Base-by-base conservation (phyloP, 495 filamentous ascomycete genomes). In the Xylaria sp. region DNA sequence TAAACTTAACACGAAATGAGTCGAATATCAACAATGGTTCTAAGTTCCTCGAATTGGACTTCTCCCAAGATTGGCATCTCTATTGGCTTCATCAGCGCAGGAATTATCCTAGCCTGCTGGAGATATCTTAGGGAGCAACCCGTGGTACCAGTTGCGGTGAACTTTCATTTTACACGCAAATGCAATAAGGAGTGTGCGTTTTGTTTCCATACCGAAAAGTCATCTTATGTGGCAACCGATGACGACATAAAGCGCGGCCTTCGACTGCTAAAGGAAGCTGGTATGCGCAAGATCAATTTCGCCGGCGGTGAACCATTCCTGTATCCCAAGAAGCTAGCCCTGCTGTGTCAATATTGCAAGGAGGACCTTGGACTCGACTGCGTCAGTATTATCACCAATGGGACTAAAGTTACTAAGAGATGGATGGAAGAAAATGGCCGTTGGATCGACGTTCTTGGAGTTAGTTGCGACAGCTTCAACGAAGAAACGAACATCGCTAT, bases 251-350 rank as follows among this genome's bases (percentile, higher is more conserved):
- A 87, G 69, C 72, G 70, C 11, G 87, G 81, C 17, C 79, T 89
- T 19, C 73, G 57, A 5, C 83, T 89, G 5, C 81, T 89, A 21
- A 73, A 74, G 26, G 71, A 81, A 4, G 86, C 84, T 6, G 88
- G 87, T 21, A 90, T 89, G 88, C 74, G 76, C 64, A 89, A 89
- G 71, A 77, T 88, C 68, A 89, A 90, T 76, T 86, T 89, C 69
- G 87, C 88, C 17, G 87, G 88, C 44, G 88, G 88, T 7, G 88
- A 90, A 70, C 87, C 88, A 2, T 88, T 89, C 73, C 79, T 89
- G n/a, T 85, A 89, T 64, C 82, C 81, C 3, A 72, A 76, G 37
- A 79, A 80, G 50, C 80, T 89, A 4, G 83, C 85, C 33, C 72
- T 82, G 57, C 77, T 89, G 48, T 74, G 84, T 50, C 72, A 77